These are phyloP conservation scores for Ustilago cynodontis DNA, from an alignment of 1,284 basidiomycete species.

Conservation along the genomic window DNA sequence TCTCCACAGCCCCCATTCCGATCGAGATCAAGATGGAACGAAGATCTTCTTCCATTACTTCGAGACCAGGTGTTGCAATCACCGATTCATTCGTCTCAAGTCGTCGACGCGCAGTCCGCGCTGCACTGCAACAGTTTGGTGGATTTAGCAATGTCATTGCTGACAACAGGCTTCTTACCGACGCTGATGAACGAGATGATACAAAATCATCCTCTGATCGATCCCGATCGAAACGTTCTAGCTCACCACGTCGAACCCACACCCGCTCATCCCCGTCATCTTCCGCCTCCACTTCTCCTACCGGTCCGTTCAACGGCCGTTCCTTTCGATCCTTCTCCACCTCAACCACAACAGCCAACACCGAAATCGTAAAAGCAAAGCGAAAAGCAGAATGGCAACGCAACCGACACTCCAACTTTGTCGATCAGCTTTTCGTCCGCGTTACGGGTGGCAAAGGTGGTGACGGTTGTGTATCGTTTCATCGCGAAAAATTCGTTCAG, in stretches of 20 bases:
- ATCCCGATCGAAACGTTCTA: neutral
- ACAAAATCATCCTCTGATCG: neutral
- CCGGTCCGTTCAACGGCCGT: neutral
- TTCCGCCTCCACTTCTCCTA: neutral
- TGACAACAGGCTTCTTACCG: conserved; percentile 8
- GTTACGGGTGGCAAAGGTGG: conserved; percentile 65
- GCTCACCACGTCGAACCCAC: neutral
- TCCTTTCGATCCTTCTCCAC: conserved; percentile 15
- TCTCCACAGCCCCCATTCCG: conserved; percentile 19
- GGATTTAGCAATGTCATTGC: conserved; percentile 30
- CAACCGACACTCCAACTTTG: conserved; percentile 58
- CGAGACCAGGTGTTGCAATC: conserved; percentile 12
- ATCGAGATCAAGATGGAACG: conserved; percentile 46
- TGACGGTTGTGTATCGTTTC: conserved; percentile 68
- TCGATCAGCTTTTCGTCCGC: conserved; percentile 60
- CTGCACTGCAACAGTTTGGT: conserved; percentile 29
- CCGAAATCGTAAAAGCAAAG: conserved; percentile 37
- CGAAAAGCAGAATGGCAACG: conserved; percentile 62
- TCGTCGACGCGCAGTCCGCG: conserved; percentile 14
- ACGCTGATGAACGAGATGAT: neutral
- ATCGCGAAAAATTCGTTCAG: conserved; percentile 67
- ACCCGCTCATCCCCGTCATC: neutral
- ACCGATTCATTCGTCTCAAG: too few species aligned
- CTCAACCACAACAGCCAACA: conserved; percentile 6
- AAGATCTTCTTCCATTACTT: conserved; percentile 10